A percentile compares a stretch with the other conserved stretches of the same genome.
Conservation (phyloP, 2,329 filamentous ascomycete species). For the Monascus ruber region DNA sequence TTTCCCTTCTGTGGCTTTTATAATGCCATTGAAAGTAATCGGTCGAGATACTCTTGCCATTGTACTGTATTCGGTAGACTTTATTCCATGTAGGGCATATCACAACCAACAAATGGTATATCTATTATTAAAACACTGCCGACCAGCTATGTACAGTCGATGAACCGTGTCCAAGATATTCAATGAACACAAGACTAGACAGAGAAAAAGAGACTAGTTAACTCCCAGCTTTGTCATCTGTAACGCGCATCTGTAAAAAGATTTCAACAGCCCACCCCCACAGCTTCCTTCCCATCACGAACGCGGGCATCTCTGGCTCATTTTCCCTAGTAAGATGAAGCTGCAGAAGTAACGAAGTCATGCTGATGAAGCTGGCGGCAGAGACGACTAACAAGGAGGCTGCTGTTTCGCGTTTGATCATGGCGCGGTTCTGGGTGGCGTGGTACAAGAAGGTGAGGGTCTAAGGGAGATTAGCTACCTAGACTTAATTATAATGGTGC, state of each 20-base stretch:
- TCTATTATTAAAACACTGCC: too few relatives aligned
- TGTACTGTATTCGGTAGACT: too few relatives aligned
- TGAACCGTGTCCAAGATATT: too few relatives aligned
- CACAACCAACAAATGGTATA: too few relatives aligned
- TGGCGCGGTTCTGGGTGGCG: conserved; percentile 65
- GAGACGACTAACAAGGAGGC: conserved; percentile 69
- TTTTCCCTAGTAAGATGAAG: conserved; percentile 52
- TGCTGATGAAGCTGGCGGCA: conserved; percentile 63
- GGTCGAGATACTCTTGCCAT: too few relatives aligned
- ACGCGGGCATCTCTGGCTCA: conserved; percentile 49
- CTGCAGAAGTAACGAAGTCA: conserved; percentile 57
- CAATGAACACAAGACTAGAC: too few relatives aligned
- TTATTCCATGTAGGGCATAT: too few relatives aligned
- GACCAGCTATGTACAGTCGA: too few relatives aligned
- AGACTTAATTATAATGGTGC: neutral
- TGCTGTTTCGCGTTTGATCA: conserved; percentile 66
- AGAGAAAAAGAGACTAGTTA: neutral
- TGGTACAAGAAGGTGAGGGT: conserved; percentile 66
- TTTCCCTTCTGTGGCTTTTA: neutral
- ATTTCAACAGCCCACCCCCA: conserved; percentile 27
- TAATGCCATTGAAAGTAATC: too few relatives aligned
- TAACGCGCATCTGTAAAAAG: conserved; percentile 24
- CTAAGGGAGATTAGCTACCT: conserved; percentile 27
- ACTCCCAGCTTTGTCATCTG: conserved; percentile 15
- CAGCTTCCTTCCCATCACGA: conserved; percentile 36